Base-by-base conservation (phyloP, 805 yeast genomes). In the Candida takata region DNA sequence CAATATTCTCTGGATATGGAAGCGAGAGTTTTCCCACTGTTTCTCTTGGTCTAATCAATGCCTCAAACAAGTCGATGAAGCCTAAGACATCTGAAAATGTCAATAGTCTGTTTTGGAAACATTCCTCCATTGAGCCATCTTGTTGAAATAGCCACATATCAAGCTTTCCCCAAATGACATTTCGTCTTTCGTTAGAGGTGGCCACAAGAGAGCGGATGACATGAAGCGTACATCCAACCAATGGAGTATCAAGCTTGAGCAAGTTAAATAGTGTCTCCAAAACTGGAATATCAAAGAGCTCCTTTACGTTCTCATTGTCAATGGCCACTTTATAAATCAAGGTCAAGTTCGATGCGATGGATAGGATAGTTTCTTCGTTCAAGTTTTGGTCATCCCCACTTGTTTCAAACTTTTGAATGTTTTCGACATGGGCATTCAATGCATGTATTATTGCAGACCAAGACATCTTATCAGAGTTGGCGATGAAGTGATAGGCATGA, bases 321-420 rank as follows among this genome's bases (percentile, higher is more conserved):
- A 52, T 51, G 2, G 79, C 66, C 20, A 77, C 73, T 35, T 71
- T 69, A 8, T 71, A 65, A 3, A 87, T 62, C 33, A 92, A 60
- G 18, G 83, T 77, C 39, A 86, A 63, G 46, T 84, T 77, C 0
- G 95, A 83, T 0, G 88, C 72, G 6, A 87, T 64, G 35, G 84
- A 77, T 7, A 85, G 69, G 7, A 84, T 61, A 0, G 88, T 81
- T 53, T 87, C 96, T 44, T 85, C 95, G 24, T 84, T 82, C 23
- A 87, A 62, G 34, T 80, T 85, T 9, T 70, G 68, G 24, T 67
- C 70, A 32, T 67, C 55, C 3, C 66, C 67, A 8, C 58, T 51
- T 7, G 48, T 44, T 32, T 56, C 61, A 35, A 62, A 50, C 30
- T 57, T 53, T 17, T 48, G 40, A 27, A 79, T 65, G 29, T 65